Conservation (phyloP, 371 early-diverging fungal genomes). For the Mucor ambiguus region DNA sequence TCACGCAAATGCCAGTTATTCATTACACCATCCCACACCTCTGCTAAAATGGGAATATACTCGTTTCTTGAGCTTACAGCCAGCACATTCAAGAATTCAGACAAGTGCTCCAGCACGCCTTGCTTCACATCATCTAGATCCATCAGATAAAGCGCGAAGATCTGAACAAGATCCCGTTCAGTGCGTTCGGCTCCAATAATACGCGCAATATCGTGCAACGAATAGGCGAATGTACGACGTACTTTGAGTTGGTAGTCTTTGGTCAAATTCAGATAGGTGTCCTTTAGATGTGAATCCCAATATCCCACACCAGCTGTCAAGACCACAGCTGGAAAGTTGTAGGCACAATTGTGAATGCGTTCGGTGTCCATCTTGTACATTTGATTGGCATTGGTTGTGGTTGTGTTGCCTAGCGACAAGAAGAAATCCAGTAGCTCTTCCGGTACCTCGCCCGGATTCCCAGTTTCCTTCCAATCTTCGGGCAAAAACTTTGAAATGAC, state of each 20-base stretch:
- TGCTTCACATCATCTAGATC: slow-evolving; percentile 57
- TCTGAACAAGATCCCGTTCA: slow-evolving; percentile 51
- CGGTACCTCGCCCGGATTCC: slow-evolving; percentile 29
- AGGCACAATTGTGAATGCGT: slow-evolving; percentile 51
- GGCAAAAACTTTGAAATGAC: slow-evolving; percentile 53
- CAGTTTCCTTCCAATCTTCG: slow-evolving; percentile 34
- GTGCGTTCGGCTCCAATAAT: slow-evolving; percentile 56
- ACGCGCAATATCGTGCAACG: slow-evolving; percentile 53
- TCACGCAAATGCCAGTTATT: slow-evolving; percentile 54
- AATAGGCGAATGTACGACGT: slow-evolving; percentile 51
- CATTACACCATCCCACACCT: slow-evolving; percentile 52
- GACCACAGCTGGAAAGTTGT: slow-evolving; percentile 57
- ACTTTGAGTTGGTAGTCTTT: slow-evolving; percentile 50
- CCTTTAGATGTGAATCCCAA: slow-evolving; percentile 45
- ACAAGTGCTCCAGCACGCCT: slow-evolving; percentile 51
- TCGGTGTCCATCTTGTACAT: slow-evolving; percentile 43
- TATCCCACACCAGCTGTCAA: slow-evolving; percentile 49
- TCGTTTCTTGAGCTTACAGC: slow-evolving; percentile 41
- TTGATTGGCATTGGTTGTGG: slow-evolving; percentile 28
- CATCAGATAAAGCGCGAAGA: slow-evolving; percentile 52
- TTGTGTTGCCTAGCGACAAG: slow-evolving; percentile 38
- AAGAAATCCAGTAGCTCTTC: slow-evolving; percentile 43
- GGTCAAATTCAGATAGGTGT: slow-evolving; percentile 38
- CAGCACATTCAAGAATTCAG: slow-evolving; percentile 47
- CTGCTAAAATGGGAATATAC: slow-evolving; percentile 43